Conservation (phyloP, 495 filamentous ascomycete genomes). For the Cetradonia linearis region DNA sequence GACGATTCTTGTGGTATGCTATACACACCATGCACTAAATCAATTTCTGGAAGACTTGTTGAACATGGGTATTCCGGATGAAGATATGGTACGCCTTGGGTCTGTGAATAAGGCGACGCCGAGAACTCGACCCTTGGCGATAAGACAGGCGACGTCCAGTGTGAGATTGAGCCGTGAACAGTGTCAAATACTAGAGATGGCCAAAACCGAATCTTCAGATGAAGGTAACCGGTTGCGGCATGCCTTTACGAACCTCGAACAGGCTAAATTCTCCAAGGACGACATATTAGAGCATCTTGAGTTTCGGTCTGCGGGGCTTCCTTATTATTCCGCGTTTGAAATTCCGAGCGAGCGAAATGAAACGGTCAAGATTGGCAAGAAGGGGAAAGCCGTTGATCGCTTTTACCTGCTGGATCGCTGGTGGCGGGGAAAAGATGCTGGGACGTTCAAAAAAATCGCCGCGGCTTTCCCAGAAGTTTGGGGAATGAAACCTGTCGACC, state of each 20-base stretch:
- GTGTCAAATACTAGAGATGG: neutral
- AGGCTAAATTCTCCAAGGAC: neutral
- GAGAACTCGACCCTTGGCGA: conserved; percentile 47
- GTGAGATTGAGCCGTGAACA: conserved; percentile 33
- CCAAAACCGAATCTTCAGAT: no score
- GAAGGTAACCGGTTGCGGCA: neutral
- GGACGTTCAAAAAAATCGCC: conserved; percentile 32
- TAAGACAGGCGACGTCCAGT: neutral
- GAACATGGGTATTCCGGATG: conserved; percentile 46
- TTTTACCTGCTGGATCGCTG: conserved; percentile 38
- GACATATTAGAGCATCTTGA: conserved; percentile 33
- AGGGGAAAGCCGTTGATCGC: neutral
- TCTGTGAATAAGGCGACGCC: conserved; percentile 45
- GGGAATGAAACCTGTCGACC: conserved; percentile 30
- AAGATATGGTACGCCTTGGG: conserved; percentile 58
- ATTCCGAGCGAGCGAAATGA: conserved; percentile 17
- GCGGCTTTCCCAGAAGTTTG: conserved; percentile 10
- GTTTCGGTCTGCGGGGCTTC: neutral
- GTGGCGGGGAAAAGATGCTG: conserved; percentile 40
- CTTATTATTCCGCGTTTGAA: conserved; percentile 38
- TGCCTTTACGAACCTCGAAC: neutral
- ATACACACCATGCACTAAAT: conserved; percentile 65
- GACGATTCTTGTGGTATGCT: conserved; percentile 53
- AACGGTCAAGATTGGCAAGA: neutral
- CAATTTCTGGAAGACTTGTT: conserved; percentile 64